Evolutionary conservation across 805 yeast genomes (phyloP), one percentile per base, ranked within the genome.

Genomic region (Blastobotrys terrestris): DNA sequence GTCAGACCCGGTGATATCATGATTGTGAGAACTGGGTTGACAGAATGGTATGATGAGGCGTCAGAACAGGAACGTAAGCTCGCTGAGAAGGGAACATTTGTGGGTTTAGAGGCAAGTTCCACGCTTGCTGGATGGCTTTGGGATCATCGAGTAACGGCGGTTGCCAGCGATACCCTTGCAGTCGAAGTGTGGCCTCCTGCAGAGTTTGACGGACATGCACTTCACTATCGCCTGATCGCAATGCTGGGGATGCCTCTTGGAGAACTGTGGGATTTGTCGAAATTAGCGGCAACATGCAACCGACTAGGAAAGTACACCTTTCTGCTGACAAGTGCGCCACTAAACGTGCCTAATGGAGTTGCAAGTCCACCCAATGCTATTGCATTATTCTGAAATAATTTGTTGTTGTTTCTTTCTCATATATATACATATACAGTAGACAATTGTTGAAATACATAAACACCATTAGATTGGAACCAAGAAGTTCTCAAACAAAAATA

Each of bases 281-380:
- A 55, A 3, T 53, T 69, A 15, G 53, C 68, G 11, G 60, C 55
- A 39, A 40, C 58, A 8, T 68, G 72, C 54, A 49, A 59, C 43
- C 53, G 53, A 43, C 55, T 53, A 26, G 57, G 58, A 15, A 56
- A 67, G 44, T 68, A 60, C 52, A 53, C 66, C 7, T 69, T 68
- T 60, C 58, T 68, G 58, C 58, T 68, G 47, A 58, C 69, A 3
- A 57, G 63, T 35, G 69, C 65, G 11, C 72, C 72, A 16, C 56
- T 65, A 51, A 68, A 68, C 46, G 62, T 63, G 6, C 59, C 60
- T 11, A 70, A 71, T 11, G 72, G 71, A 21, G 70, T 69, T 2
- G 63, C 72, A n/a, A 59, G 70, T 14, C 57, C 67, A 7, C 69
- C 72, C 1, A 77, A 79, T 58, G 78, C 82, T 1, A 77, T 77